Evolutionary conservation across 2,329 filamentous ascomycete genomes (phyloP).

Genomic region (Parafenestella ontariensis): DNA sequence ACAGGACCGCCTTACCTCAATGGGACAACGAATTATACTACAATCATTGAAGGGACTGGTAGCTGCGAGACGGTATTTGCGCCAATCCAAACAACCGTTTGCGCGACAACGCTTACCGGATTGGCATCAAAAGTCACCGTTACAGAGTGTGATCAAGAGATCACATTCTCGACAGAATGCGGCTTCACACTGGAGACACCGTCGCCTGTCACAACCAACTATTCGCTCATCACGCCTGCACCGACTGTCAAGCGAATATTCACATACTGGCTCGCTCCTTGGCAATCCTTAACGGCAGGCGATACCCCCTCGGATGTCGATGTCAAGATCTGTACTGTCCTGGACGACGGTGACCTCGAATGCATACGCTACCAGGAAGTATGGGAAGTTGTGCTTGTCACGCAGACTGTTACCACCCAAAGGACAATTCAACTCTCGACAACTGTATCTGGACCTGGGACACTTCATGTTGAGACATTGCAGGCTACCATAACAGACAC

Average conservation of each 20-base stretch:
- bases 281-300: slow-evolving; percentile 52
- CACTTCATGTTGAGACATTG: slow-evolving; percentile 49
- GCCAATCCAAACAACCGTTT: slow-evolving; percentile 52
- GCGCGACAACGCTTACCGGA: slow-evolving; percentile 53
- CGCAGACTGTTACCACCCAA: slow-evolving; percentile 45
- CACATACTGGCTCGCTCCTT: slow-evolving; percentile 55
- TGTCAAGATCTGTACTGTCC: slow-evolving; percentile 51
- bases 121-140: slow-evolving; percentile 52
- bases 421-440: slow-evolving; percentile 50
- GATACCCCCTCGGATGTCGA: slow-evolving; percentile 49
- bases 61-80: slow-evolving; percentile 52
- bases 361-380: slow-evolving; percentile 53
- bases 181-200: slow-evolving; percentile 52
- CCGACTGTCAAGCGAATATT: slow-evolving; percentile 50
- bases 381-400: slow-evolving; percentile 52
- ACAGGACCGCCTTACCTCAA: slow-evolving; percentile 45
- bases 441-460: slow-evolving; percentile 44
- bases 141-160: slow-evolving; percentile 52
- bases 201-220: slow-evolving; percentile 17
- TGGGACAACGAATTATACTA: slow-evolving; percentile 41
- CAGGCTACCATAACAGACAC: slow-evolving; percentile 48
- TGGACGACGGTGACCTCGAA: slow-evolving; percentile 45
- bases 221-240: slow-evolving; percentile 45
- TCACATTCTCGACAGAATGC: slow-evolving; percentile 56
- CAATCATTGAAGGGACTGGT: slow-evolving; percentile 26